These are phyloP conservation scores for Hygrophila difformis DNA, from an alignment of 257 asterid genomes.

Conservation along the genomic window DNA sequence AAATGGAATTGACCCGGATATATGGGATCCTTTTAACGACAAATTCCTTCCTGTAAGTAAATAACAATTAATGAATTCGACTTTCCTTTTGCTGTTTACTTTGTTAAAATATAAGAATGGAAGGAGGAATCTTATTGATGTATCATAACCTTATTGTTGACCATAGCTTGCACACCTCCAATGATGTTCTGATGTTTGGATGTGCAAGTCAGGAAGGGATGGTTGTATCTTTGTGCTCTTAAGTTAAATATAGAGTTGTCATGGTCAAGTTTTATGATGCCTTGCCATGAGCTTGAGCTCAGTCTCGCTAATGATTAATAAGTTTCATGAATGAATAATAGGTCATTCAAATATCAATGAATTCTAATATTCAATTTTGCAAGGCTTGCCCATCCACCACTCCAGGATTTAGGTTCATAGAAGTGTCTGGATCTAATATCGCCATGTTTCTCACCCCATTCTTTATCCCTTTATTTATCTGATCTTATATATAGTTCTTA, in stretches of 20 bases:
- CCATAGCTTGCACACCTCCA: conserved; percentile 1
- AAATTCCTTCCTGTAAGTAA: conserved; percentile 77
- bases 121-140: neutral
- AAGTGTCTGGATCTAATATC: too few species aligned
- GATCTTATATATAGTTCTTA: too few species aligned
- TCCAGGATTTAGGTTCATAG: too few species aligned
- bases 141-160: conserved; percentile 9
- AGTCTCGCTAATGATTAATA: neutral
- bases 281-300: neutral
- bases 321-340: too few species aligned
- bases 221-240: neutral
- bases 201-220: conserved; percentile 5
- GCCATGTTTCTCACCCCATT: too few species aligned
- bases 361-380: too few species aligned
- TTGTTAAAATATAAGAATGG: neutral
- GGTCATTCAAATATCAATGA: too few species aligned
- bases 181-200: neutral
- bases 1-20: conserved; percentile 96
- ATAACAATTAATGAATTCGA: conserved; percentile 12
- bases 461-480: too few species aligned
- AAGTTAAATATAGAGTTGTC: neutral
- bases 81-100: neutral
- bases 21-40: conserved; percentile 96
- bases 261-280: neutral
- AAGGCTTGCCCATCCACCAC: too few species aligned